phyloP scores from a whole-genome alignment of 805 yeast species.

The Kuraishia capsulata region DNA sequence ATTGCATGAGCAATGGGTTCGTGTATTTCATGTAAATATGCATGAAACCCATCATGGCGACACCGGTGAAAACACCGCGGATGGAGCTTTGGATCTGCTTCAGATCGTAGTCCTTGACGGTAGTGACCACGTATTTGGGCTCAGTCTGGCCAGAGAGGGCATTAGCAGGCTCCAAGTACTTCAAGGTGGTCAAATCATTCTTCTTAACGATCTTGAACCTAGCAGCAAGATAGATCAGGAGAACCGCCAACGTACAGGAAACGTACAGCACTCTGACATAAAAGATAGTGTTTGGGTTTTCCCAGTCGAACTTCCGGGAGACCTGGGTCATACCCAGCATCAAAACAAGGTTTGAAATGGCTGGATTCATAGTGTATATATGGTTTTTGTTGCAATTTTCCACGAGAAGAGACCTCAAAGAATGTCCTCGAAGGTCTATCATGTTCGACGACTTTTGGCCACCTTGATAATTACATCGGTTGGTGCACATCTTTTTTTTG shows the following conservation, averaged over 20 bases:
- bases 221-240: constrained; percentile 58
- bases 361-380: constrained; percentile 77
- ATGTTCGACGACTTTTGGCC: too few species aligned
- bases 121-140: constrained; percentile 73
- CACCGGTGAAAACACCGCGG: constrained; percentile 76
- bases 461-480: too few species aligned
- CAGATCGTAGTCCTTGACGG: constrained; percentile 91
- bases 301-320: constrained; percentile 81
- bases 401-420: not conserved
- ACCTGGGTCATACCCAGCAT: constrained; percentile 97
- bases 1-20: constrained; percentile 93
- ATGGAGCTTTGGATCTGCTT: constrained; percentile 73
- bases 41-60: constrained; percentile 98
- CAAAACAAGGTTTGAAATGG: constrained; percentile 73
- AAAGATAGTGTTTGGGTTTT: constrained; percentile 64
- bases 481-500: too few species aligned
- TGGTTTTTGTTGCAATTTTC: not conserved
- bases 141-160: constrained; percentile 71
- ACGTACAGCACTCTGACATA: constrained; percentile 70
- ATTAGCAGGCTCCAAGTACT: constrained; percentile 81
- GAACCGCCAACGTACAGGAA: constrained; percentile 54
- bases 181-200: constrained; percentile 87
- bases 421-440: not conserved
- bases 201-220: constrained; percentile 53
- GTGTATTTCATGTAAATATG: constrained; percentile 96